Percentiles rank a stretch among this genome's conserved stretches.
phyloP scores from a whole-genome alignment of 2,329 filamentous ascomycete genomes.

The Colletotrichum cereale region DNA sequence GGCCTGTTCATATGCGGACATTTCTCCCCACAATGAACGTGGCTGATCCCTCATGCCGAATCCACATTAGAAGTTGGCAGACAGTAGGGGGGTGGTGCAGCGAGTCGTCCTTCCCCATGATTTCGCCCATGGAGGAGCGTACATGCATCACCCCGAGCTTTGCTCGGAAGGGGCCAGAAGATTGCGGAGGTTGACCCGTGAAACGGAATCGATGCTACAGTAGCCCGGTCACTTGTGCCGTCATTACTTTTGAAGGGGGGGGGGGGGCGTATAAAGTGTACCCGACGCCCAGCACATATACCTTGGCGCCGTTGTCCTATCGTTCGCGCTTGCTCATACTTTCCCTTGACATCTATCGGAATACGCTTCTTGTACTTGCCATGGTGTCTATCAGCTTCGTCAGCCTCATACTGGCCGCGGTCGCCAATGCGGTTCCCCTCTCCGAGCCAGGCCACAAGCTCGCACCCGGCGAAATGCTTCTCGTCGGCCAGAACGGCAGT shows the following conservation, averaged over 20 bases:
- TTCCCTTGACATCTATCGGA: no score
- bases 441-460: background rate
- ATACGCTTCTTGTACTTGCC: background rate
- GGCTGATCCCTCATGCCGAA: background rate
- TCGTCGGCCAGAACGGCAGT: conserved; percentile 18
- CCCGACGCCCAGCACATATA: background rate
- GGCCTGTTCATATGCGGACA: background rate
- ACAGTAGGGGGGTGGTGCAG: no score
- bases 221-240: no score
- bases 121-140: background rate
- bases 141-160: background rate
- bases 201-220: no score
- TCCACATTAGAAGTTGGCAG: no score
- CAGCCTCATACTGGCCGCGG: conserved; percentile 19
- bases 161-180: background rate
- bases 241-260: background rate
- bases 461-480: conserved; percentile 3
- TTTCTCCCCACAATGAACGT: background rate
- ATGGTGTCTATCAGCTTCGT: conserved; percentile 27
- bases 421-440: conserved; percentile 26
- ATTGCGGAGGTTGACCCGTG: no score
- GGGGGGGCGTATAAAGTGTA: background rate
- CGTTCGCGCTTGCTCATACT: no score
- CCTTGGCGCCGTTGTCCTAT: no score
- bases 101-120: background rate